Percentiles rank a stretch among this genome's conserved stretches.
These are phyloP conservation scores for Coffea humblotiana DNA, from an alignment of 305 asterid species.

Conservation along the genomic window DNA sequence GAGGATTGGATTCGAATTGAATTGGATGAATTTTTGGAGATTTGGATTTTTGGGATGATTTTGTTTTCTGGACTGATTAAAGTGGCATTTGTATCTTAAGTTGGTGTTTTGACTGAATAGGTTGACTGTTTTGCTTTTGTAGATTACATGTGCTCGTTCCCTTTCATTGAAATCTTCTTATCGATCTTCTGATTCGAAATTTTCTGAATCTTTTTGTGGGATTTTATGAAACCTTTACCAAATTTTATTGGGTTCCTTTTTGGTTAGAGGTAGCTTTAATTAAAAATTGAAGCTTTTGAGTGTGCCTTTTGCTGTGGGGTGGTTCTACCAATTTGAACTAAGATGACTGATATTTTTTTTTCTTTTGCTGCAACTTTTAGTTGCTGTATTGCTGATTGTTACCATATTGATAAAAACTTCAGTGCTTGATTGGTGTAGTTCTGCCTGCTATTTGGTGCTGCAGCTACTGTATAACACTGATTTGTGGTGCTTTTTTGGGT, in stretches of 20 bases:
- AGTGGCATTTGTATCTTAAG: neutral
- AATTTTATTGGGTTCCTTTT: neutral
- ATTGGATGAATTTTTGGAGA: slow-evolving; percentile 10
- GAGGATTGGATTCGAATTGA: slow-evolving; percentile 9
- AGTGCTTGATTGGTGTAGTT: neutral
- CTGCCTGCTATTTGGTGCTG: neutral
- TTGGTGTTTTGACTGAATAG: neutral
- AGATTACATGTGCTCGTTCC: neutral
- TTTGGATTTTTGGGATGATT: neutral
- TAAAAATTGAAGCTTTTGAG: slow-evolving; percentile 12
- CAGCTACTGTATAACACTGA: neutral
- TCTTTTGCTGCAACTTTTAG: neutral
- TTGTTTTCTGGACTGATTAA: neutral
- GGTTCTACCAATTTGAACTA: neutral
- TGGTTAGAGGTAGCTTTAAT: neutral
- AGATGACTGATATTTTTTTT: neutral
- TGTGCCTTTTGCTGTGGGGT: neutral
- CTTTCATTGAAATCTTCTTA: neutral
- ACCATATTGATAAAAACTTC: no score
- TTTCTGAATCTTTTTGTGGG: neutral
- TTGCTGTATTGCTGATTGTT: neutral
- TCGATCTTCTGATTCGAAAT: neutral
- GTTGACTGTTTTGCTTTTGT: neutral
- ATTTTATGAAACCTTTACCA: neutral
- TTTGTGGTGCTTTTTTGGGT: neutral